Percentiles rank a stretch among this genome's conserved stretches.
Conservation (phyloP, 768 basidiomycete species). For the Rhodosporidiobolus sp. region DNA sequence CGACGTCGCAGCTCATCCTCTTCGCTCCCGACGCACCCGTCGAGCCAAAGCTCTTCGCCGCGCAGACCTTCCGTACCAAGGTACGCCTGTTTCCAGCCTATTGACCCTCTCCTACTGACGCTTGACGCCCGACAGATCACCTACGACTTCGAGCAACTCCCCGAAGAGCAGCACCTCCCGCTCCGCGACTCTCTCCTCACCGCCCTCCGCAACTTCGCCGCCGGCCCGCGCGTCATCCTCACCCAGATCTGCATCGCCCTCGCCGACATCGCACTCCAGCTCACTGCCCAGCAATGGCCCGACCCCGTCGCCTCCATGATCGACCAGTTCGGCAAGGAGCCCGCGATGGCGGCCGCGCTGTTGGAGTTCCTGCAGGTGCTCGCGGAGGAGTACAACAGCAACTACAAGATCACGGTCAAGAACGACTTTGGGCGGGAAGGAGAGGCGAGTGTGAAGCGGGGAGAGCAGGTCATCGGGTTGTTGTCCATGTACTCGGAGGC, state of each 20-base stretch:
- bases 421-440: conserved; percentile 38
- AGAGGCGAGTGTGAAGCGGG: conserved; percentile 56
- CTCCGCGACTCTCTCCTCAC: conserved; percentile 81
- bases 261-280: conserved; percentile 84
- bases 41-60: conserved; percentile 86
- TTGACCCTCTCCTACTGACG: neutral
- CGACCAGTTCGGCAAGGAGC: conserved; percentile 77
- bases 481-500: conserved; percentile 86
- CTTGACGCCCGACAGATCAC: conserved; percentile 64
- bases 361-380: conserved; percentile 85
- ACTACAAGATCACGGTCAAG: conserved; percentile 51
- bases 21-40: conserved; percentile 70
- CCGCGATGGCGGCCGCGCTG: conserved; percentile 74
- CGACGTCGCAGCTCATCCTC: conserved; percentile 86
- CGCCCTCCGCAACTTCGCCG: conserved; percentile 66
- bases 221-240: conserved; percentile 73
- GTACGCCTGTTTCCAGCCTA: conserved; percentile 54
- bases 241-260: conserved; percentile 86
- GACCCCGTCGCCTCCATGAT: conserved; percentile 78
- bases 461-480: conserved; percentile 69
- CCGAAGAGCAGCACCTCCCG: conserved; percentile 65
- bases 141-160: conserved; percentile 89
- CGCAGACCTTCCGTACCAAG: conserved; percentile 93
- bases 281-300: conserved; percentile 66
- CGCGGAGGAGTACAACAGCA: conserved; percentile 81